phyloP scores from a whole-genome alignment of 1,284 basidiomycete species.

The Fomitiporia mediterranea region DNA sequence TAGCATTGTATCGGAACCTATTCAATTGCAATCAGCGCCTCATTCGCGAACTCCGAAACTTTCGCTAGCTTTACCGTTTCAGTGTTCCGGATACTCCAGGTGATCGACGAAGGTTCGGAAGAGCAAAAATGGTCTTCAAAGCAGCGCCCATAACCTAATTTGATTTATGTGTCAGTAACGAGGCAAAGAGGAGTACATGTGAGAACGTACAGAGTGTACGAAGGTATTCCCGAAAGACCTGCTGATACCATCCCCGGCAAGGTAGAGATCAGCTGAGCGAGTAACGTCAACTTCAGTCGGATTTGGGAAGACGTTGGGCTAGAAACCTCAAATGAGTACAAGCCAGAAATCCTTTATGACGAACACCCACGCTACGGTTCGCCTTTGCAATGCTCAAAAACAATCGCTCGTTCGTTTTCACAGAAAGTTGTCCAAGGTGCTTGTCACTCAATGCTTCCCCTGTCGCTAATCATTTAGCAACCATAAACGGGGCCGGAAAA shows the following conservation, averaged over 20 bases:
- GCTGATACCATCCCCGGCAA: slow-evolving; percentile 52
- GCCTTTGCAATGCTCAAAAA: slow-evolving; percentile 60
- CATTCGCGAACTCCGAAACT: slow-evolving; percentile 22
- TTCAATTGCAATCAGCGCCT: neutral
- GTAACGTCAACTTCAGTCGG: slow-evolving; percentile 43
- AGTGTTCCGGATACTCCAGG: slow-evolving; percentile 50
- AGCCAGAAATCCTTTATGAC: neutral
- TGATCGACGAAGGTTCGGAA: slow-evolving; percentile 46
- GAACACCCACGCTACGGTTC: slow-evolving; percentile 47
- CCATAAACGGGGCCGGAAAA: neutral
- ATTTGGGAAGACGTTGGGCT: slow-evolving; percentile 45
- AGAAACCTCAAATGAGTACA: slow-evolving; percentile 2
- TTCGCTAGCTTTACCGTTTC: slow-evolving; percentile 32
- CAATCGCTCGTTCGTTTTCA: slow-evolving; percentile 46
- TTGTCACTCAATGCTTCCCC: slow-evolving; percentile 45
- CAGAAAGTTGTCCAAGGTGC: slow-evolving; percentile 36
- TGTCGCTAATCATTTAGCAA: slow-evolving; percentile 23
- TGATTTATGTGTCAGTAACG: neutral
- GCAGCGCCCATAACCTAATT: slow-evolving; percentile 40
- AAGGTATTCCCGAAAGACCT: slow-evolving; percentile 49
- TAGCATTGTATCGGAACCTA: slow-evolving; percentile 31
- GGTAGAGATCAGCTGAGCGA: slow-evolving; percentile 44
- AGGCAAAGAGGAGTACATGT: neutral
- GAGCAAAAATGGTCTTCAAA: slow-evolving; percentile 45
- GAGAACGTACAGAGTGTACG: slow-evolving; percentile 8